These are phyloP conservation scores for Microascus cirrosus DNA, from an alignment of 2,329 filamentous ascomycete genomes.

Conservation along the genomic window DNA sequence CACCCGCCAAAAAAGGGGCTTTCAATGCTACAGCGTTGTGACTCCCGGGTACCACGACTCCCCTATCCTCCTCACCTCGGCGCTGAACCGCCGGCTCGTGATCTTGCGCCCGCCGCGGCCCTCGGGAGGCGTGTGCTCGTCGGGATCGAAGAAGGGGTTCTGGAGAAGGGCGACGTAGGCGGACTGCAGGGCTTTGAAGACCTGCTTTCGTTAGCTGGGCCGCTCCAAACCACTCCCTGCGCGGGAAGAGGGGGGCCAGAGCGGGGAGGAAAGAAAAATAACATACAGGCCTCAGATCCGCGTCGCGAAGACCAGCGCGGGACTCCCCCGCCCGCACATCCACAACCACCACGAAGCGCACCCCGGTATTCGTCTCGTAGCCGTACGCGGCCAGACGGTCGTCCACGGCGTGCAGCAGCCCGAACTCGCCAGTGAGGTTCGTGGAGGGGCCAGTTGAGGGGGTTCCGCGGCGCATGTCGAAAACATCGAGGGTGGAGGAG, in stretches of 20 bases:
- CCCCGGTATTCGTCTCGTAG: conserved; percentile 90
- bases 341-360: conserved; percentile 81
- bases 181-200: conserved; percentile 85
- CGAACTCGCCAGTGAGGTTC: conserved; percentile 68
- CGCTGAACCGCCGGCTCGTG: conserved; percentile 66
- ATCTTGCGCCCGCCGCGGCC: conserved; percentile 57
- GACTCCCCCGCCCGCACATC: conserved; percentile 70
- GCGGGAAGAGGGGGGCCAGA: not conserved
- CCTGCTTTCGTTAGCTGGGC: not conserved
- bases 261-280: conserved; percentile 23
- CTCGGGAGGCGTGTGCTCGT: conserved; percentile 58
- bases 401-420: conserved; percentile 85
- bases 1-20: not conserved
- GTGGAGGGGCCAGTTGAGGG: conserved; percentile 24
- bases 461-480: conserved; percentile 72
- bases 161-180: conserved; percentile 82
- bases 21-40: conserved; percentile 32
- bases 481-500: conserved; percentile 85
- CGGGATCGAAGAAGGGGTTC: conserved; percentile 90
- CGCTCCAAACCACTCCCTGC: too few species aligned
- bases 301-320: conserved; percentile 57
- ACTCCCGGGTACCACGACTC: conserved; percentile 73
- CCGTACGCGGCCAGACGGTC: conserved; percentile 90
- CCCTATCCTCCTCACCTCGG: conserved; percentile 77
- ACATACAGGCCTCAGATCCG: conserved; percentile 66